Base-by-base conservation (phyloP, 208 protist species). In the Trypanosoma lewisi region DNA sequence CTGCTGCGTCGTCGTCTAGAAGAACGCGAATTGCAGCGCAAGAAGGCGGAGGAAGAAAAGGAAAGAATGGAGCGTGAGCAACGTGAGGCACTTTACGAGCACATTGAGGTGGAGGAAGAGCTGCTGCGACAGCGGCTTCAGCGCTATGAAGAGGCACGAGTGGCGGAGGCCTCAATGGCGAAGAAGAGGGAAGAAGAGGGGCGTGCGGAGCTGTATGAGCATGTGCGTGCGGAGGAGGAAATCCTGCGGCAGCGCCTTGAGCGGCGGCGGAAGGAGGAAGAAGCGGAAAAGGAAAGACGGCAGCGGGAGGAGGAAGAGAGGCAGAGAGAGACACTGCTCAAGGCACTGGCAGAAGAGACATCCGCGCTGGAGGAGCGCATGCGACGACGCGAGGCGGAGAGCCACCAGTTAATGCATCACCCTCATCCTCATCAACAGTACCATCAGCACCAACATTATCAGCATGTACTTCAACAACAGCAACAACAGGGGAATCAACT, bases 171-270 rank as follows among this genome's bases (percentile, higher is more conserved):
- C 53, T 78, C 81, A 55, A 70, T 49, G 67, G 47, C 56, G 62
- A 55, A 54, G 42, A 53, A 63, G 30, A 45, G 63, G 44, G 66
- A 71, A 44, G 65, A 65, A 52, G 59, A 80, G 62, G 45, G 63
- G 58, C 76, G 77, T 68, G 68, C 75, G 21, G 58, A 81, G 45
- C 44, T 91, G 0, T 78, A 81, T 23, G 88, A 91, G 64, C 82
- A 91, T 63, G 50, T 87, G n/a, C 58, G 54, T 17, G 77, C 78
- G 27, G 73, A 85, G 61, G 88, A 95, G 71, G 79, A 85, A 39
- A 16, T 83, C 27, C 63, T 92, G 34, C 82, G 77, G 11, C 57
- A 71, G 23, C 79, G 81, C 37, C 54, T 92, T 33, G 63, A 80
- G 41, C 48, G 78, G 69, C 74, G 77, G 67, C 72, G 73, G 23